Base-by-base conservation (phyloP, 179 eudicot species). In the Beta corolliflora region DNA sequence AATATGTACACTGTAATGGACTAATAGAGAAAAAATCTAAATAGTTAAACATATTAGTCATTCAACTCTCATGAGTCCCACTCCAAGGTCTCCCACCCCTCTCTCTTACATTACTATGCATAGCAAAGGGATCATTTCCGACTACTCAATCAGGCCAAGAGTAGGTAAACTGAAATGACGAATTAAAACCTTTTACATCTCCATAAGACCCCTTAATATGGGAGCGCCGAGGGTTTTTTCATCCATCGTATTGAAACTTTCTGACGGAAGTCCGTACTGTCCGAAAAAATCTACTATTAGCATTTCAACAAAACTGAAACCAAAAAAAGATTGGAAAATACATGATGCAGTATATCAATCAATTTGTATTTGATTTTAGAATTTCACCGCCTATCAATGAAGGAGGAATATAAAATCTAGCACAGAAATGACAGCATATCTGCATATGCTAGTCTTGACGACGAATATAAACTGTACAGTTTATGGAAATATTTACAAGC, bases 401-500 rank as follows among this genome's bases (percentile, higher is more conserved):
- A 55, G 65, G 44, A 8, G 15, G 14, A 69, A 69, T 8, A 69
- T 16, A 15, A 18, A 36, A 44, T 45, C 16, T 45, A 75, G 61
- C 19, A 41, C 12, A 36, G 41, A 59, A 75, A 60, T 59, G 68
- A 60, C 54, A 44, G 36, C 55, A 5, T 16, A 14, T 23, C 16
- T 31, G 15, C 1, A 19, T 50, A 65, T 16, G 14, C 64, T 78
- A 13, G 8, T 52, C 6, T 67, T 10, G 52, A 11, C 16, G 58
- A 19, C 21, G 12, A 58, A n/a, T n/a, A 36, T 25, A 80, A 73
- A 54, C 73, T 80, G 41, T 61, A 64, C 77, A 80, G 50, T 73
- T 60, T 60, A 11, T 10, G 70, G 73, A 64, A 41, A 59, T 41
- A 50, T 64, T 53, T 74, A 80, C 78, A 80, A 73, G 78, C 50